Evolutionary conservation across 768 basidiomycete genomes (phyloP), one percentile per base, ranked within the genome.

Genomic region (Suillus ampliporus): DNA sequence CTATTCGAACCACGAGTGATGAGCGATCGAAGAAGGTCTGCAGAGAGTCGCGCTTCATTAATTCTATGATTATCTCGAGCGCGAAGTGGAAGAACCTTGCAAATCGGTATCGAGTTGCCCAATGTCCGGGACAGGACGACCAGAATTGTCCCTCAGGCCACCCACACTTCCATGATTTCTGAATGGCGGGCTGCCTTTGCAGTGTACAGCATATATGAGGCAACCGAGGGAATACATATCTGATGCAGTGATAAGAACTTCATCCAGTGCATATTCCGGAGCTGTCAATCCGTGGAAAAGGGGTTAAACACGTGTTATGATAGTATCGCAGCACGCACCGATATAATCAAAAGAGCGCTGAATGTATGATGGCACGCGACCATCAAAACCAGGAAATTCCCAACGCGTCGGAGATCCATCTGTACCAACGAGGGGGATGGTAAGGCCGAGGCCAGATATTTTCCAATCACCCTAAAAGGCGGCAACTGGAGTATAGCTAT

Each of bases 301-400:
- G n/a, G 11, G 37, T 56, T 17, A 56, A 21, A 19, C 17, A 41
- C 38, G 38, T 40, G 23, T 6, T 26, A 17, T 56, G 37, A 56
- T 56, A 13, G 17, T 11, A 40, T 23, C 37, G 5, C 44, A 52
- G 50, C 40, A 23, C 17, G 44, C 74, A 94, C 94, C 95, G 75
- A 97, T 92, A 71, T 95, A 99, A 75, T 99, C 96, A 67, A 96
- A 94, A 35, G 94, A 93, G 51, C 94, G 87, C 75, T 99, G 96
- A 6, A 93, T 84, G 67, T 92, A 92, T 17, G 86, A 74, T 0
- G 95, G 92, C 26, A 92, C 78, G 58, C 91, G 83, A 23, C 86
- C 86, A 76, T 99, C 96, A 64, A 89, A 91, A 26, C 92, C 89
- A 0, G 95, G 95, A 69, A 92, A 97, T 68, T 94, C 91, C 91